Evolutionary conservation across 345 rosid genomes (phyloP).

Genomic region (Nephelium lappaceum): DNA sequence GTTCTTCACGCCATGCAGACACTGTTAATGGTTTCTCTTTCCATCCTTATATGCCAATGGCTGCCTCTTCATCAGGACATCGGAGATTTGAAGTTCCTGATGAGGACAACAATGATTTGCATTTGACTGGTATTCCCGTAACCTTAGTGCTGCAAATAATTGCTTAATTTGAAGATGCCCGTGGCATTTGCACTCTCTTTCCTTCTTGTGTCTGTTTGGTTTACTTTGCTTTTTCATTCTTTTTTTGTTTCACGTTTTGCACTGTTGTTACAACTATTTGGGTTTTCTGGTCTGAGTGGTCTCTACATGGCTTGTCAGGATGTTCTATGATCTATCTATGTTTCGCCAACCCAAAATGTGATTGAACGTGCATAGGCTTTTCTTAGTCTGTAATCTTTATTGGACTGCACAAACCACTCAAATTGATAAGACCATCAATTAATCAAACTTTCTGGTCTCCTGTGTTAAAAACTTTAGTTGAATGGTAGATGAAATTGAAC

Average conservation of each 20-base stretch:
- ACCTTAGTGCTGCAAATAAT: slow-evolving; percentile 6
- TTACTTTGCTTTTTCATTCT: background rate
- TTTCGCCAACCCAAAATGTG: background rate
- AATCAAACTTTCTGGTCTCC: background rate
- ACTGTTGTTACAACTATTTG: background rate
- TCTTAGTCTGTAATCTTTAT: background rate
- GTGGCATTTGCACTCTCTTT: background rate
- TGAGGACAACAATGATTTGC: slow-evolving; percentile 42
- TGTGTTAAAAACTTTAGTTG: background rate
- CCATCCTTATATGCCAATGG: slow-evolving; percentile 92
- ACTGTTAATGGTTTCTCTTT: slow-evolving; percentile 84
- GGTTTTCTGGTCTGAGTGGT: background rate
- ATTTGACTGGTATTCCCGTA: slow-evolving; percentile 45
- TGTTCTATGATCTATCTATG: background rate
- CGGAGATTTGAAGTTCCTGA: slow-evolving; percentile 69
- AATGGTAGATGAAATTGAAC: background rate
- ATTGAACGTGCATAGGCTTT: background rate
- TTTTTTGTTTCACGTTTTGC: background rate
- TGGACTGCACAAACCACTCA: background rate
- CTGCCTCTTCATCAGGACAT: slow-evolving; percentile 94
- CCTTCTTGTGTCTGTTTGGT: background rate
- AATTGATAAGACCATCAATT: background rate
- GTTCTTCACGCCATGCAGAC: slow-evolving; percentile 44
- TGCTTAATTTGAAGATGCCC: background rate
- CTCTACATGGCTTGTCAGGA: background rate